phyloP scores from a whole-genome alignment of 208 protist species.

The Naegleria fowleri region DNA sequence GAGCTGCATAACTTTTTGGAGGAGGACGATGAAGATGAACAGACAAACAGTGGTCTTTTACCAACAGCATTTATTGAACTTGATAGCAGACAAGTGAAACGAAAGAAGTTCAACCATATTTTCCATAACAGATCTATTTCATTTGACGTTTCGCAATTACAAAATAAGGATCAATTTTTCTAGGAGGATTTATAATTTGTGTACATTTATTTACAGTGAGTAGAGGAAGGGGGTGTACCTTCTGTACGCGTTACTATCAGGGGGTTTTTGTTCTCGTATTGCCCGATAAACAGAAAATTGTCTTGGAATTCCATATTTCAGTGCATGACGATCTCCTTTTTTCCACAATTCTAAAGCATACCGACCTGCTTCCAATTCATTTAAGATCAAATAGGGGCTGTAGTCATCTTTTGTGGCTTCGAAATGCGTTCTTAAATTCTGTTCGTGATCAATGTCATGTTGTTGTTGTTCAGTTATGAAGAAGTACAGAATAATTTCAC shows the following conservation, averaged over 20 bases:
- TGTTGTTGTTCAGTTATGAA: no score
- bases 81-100: not conserved
- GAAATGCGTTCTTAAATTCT: not conserved
- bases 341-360: not conserved
- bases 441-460: no score
- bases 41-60: not conserved
- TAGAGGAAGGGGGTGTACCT: not conserved
- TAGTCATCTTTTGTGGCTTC: not conserved
- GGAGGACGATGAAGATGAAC: not conserved
- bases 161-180: not conserved
- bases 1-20: not conserved
- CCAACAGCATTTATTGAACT: not conserved
- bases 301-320: slow-evolving; percentile 6
- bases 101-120: not conserved
- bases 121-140: slow-evolving; percentile 5
- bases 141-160: not conserved
- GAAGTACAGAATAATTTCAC: no score
- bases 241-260: not conserved
- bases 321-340: not conserved
- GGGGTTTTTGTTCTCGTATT: not conserved
- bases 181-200: no score
- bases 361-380: not conserved
- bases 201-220: not conserved
- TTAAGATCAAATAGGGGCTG: slow-evolving; percentile 1
- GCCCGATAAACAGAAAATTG: not conserved